Percentiles rank a stretch among this genome's conserved stretches.
Evolutionary conservation across 352 stramenopile species (phyloP).

Genomic region (Albugo laibachii): DNA sequence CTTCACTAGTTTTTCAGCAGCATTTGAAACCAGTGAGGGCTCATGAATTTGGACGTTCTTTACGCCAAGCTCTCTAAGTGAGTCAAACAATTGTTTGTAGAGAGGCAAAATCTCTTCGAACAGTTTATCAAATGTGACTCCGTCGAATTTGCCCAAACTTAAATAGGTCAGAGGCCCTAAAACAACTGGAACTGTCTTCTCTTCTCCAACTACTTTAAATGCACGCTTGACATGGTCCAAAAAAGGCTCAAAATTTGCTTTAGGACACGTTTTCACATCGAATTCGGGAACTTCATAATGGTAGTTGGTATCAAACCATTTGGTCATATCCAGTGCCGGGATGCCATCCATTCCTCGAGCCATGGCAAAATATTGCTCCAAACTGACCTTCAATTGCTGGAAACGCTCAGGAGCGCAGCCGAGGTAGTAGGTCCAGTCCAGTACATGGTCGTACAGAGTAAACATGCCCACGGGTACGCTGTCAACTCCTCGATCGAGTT

Average conservation of each 20-base stretch:
- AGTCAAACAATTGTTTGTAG: constrained; percentile 51
- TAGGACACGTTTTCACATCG: constrained; percentile 36
- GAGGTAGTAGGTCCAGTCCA: constrained; percentile 76
- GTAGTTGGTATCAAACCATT: constrained; percentile 92
- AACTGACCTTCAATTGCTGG: constrained; percentile 25
- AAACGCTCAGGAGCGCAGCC: constrained; percentile 64
- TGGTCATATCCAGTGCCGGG: constrained; percentile 84
- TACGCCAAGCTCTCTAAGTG: constrained; percentile 57
- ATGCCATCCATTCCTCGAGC: constrained; percentile 78
- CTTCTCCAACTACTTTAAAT: constrained; percentile 44
- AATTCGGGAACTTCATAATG: constrained; percentile 90
- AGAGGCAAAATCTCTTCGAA: constrained; percentile 55
- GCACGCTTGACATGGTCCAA: constrained; percentile 55
- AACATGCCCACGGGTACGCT: constrained; percentile 75
- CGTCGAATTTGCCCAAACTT: constrained; percentile 61
- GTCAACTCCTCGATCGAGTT: constrained; percentile 53
- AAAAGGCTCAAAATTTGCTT: constrained; percentile 68
- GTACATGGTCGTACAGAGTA: constrained; percentile 84
- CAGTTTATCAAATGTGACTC: constrained; percentile 33
- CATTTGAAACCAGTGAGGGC: constrained; percentile 59
- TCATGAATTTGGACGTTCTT: constrained; percentile 83
- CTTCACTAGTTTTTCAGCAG: constrained; percentile 25
- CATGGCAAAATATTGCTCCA: constrained; percentile 82
- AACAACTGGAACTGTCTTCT: constrained; percentile 68
- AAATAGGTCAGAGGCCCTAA: constrained; percentile 73